Evolutionary conservation across 805 yeast genomes (phyloP).

Genomic region (Zygosaccharomyces lentus): DNA sequence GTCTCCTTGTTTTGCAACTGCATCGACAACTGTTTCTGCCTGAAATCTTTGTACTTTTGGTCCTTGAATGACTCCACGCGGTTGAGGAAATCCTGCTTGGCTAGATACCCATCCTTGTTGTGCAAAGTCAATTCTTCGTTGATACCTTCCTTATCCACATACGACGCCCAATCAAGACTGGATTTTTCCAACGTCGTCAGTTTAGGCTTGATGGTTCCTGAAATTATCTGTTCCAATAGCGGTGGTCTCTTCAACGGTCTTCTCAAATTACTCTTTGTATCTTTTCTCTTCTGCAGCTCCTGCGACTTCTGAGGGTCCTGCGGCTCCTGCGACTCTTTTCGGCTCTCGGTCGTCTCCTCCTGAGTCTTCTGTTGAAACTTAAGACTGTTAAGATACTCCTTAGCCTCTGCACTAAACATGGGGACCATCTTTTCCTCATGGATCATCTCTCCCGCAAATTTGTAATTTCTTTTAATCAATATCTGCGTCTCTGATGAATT

Average conservation of each 20-base stretch:
- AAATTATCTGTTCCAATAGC: constrained; percentile 68
- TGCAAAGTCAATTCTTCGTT: constrained; percentile 74
- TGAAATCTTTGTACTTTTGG: constrained; percentile 37
- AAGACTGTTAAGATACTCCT: constrained; percentile 64
- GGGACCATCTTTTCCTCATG: constrained; percentile 78
- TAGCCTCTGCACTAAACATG: constrained; percentile 77
- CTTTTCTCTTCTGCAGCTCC: constrained; percentile 19
- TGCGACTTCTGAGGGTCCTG: constrained; percentile 25
- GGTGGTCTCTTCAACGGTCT: constrained; percentile 70
- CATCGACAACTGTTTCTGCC: constrained; percentile 35
- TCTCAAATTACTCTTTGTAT: constrained; percentile 36
- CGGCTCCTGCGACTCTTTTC: constrained; percentile 23
- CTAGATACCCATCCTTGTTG: constrained; percentile 87
- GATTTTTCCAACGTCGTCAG: constrained; percentile 90
- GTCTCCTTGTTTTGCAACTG: constrained; percentile 22
- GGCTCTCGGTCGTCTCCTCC: constrained; percentile 5
- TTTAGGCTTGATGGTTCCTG: constrained; percentile 66
- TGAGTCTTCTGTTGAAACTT: constrained; percentile 33
- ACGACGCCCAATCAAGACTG: constrained; percentile 89
- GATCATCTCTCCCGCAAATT: constrained; percentile 82
- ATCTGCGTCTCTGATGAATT: constrained; percentile 45
- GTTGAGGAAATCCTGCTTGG: constrained; percentile 82
- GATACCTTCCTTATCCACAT: constrained; percentile 82
- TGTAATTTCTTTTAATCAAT: constrained; percentile 70
- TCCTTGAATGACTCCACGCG: constrained; percentile 55